Base-by-base conservation (phyloP, 2,329 filamentous ascomycete genomes). In the Neospermospora avenae region DNA sequence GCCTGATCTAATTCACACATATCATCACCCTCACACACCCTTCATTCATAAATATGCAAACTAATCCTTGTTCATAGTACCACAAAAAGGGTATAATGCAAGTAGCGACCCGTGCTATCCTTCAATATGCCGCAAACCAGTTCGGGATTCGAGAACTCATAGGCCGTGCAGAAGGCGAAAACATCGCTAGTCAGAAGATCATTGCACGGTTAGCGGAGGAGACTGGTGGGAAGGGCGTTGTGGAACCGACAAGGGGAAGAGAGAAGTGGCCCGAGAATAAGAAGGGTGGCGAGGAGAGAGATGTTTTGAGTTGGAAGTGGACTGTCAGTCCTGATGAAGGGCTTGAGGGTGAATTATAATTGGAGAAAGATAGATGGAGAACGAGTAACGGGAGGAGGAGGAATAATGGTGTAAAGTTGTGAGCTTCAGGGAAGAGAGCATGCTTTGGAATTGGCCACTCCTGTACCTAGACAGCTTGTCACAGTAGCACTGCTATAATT, bases 191-290 rank as follows among this genome's bases (percentile, higher is more conserved):
- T n/a, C 48, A 51, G 48, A 51, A 51, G 31, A 51, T 51, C 28
- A 51, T 51, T 11, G 48, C 31, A 10, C 34, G 18, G 18, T 51
- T 51, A 16, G 48, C 48, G 31, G 48, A 51, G 28, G 48, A 51
- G 18, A 51, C 18, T 31, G 25, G 25, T 13, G 46, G 28, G 28
- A 24, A 35, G 20, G 48, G 48, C 14, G 18, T 22, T 13, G 48
- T 37, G n/a, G 31, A 51, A 18, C 28, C 18, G 3, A 35, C 11
- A 28, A 37, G 18, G 20, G 48, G 31, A 18, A 51, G 18, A 14
- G 48, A 51, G 48, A 51, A 51, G 31, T 51, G 48, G 48, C 48
- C 48, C 10, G 48, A 51, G 31, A 51, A 22, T 28, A 51, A 51
- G 48, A 51, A 51, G 14, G 48, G 48, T 14, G 48, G 48, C 16